Conservation (phyloP, 1,139 yeast genomes). For the Diutina scorzettiae region DNA sequence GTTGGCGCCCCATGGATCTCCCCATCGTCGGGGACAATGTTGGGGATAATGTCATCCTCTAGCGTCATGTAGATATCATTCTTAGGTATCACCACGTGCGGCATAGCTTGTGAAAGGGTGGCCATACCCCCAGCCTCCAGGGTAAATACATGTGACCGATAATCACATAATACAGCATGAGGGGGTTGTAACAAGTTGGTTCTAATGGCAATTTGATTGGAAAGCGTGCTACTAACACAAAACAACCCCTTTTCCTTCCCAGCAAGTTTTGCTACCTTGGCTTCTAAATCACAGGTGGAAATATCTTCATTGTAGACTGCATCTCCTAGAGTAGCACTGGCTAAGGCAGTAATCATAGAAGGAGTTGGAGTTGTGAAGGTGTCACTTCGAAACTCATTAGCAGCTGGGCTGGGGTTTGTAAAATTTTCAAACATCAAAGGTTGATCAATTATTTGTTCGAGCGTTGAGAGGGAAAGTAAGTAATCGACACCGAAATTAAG, state of each 20-base stretch:
- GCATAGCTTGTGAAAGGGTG: slow-evolving; percentile 34
- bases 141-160: slow-evolving; percentile 26
- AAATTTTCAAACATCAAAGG: slow-evolving; percentile 2
- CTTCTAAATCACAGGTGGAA: slow-evolving; percentile 23
- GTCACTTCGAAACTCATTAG: slow-evolving; percentile 33
- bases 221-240: slow-evolving; percentile 36
- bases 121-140: slow-evolving; percentile 38
- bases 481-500: no score
- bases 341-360: slow-evolving; percentile 21
- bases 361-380: slow-evolving; percentile 35
- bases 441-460: no score
- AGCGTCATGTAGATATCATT: slow-evolving; percentile 28
- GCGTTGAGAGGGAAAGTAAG: no score
- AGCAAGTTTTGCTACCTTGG: slow-evolving; percentile 23
- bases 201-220: slow-evolving; percentile 32
- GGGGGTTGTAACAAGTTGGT: slow-evolving; percentile 35
- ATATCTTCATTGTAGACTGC: slow-evolving; percentile 34
- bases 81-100: slow-evolving; percentile 26
- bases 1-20: slow-evolving; percentile 39
- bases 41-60: slow-evolving; percentile 26
- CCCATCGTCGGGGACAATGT: slow-evolving; percentile 34
- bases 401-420: slow-evolving; percentile 7
- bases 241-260: slow-evolving; percentile 32
- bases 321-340: slow-evolving; percentile 19
- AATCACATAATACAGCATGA: slow-evolving; percentile 29